Evolutionary conservation across 768 basidiomycete species (phyloP).

Genomic region (Rhodotorula graminis): DNA sequence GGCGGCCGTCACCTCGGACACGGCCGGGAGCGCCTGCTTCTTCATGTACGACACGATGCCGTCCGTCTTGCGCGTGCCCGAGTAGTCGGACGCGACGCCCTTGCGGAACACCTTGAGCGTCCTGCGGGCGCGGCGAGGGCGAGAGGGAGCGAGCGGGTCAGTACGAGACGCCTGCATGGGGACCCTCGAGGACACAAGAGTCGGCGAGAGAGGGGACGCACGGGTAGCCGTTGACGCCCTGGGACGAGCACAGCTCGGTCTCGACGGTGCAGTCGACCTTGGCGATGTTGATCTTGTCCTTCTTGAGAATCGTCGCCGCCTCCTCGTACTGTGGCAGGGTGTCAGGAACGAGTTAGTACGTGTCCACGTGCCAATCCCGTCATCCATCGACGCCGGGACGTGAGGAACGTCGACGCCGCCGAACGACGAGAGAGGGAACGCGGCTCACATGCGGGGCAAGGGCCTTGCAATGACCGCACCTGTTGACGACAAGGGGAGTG

Average conservation of each 20-base stretch:
- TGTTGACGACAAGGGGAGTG: background rate
- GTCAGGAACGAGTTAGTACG: no score
- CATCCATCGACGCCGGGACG: background rate
- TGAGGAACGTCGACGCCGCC: background rate
- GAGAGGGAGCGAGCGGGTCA: background rate
- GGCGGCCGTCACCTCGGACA: slow-evolving; percentile 68
- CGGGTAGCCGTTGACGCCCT: slow-evolving; percentile 93
- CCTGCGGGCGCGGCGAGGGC: slow-evolving; percentile 48
- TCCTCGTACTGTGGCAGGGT: slow-evolving; percentile 44
- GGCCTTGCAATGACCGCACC: slow-evolving; percentile 44
- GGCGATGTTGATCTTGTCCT: slow-evolving; percentile 79
- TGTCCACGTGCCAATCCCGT: no score
- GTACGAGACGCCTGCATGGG: no score
- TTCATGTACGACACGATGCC: slow-evolving; percentile 58
- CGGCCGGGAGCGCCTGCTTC: slow-evolving; percentile 82
- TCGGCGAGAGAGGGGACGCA: slow-evolving; percentile 49
- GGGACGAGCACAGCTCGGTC: slow-evolving; percentile 78
- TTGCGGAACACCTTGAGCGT: slow-evolving; percentile 88
- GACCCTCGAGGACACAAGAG: no score
- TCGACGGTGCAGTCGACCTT: slow-evolving; percentile 97
- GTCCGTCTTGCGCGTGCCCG: slow-evolving; percentile 85
- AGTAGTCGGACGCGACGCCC: slow-evolving; percentile 73
- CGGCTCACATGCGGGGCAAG: slow-evolving; percentile 1
- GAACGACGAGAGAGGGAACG: background rate
- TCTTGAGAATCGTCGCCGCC: slow-evolving; percentile 88